Conservation (phyloP, 1,284 basidiomycete genomes). For the Phlebopus sp. region DNA sequence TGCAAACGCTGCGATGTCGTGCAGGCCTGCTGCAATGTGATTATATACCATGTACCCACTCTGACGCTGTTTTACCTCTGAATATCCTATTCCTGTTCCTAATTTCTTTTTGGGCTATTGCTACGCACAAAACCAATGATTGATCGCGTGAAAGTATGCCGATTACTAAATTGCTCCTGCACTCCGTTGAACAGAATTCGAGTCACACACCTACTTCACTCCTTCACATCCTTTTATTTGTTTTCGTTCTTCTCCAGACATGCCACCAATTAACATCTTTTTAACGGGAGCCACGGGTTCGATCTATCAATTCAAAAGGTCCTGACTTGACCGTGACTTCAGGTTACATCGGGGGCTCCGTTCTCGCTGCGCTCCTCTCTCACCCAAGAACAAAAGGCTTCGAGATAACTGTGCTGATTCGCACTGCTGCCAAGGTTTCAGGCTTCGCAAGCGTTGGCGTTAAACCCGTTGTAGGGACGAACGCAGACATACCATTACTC, state of each 20-base stretch:
- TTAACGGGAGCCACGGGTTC: conserved; percentile 19
- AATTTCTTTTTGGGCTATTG: too few species aligned
- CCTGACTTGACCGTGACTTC: not conserved
- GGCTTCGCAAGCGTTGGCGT: conserved; percentile 31
- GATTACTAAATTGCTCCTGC: too few species aligned
- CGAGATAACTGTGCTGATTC: conserved; percentile 42
- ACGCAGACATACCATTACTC: conserved; percentile 35
- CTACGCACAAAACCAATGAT: too few species aligned
- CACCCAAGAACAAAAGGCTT: conserved; percentile 40
- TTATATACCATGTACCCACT: too few species aligned
- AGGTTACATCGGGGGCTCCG: conserved; percentile 57
- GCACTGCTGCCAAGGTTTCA: conserved; percentile 37
- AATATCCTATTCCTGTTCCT: too few species aligned
- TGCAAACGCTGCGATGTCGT: conserved; percentile 1
- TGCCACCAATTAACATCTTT: conserved; percentile 4
- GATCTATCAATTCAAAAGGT: not conserved
- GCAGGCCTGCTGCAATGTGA: too few species aligned
- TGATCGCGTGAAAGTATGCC: too few species aligned
- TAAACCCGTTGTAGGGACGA: conserved; percentile 40
- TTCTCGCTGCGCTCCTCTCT: conserved; percentile 43
- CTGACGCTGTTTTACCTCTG: too few species aligned
- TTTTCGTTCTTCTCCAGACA: not conserved
- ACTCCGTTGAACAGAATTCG: too few species aligned
- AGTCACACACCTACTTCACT: not conserved
- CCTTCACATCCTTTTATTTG: not conserved